Base-by-base conservation (phyloP, 2,329 filamentous ascomycete species). In the Alternaria sp. region DNA sequence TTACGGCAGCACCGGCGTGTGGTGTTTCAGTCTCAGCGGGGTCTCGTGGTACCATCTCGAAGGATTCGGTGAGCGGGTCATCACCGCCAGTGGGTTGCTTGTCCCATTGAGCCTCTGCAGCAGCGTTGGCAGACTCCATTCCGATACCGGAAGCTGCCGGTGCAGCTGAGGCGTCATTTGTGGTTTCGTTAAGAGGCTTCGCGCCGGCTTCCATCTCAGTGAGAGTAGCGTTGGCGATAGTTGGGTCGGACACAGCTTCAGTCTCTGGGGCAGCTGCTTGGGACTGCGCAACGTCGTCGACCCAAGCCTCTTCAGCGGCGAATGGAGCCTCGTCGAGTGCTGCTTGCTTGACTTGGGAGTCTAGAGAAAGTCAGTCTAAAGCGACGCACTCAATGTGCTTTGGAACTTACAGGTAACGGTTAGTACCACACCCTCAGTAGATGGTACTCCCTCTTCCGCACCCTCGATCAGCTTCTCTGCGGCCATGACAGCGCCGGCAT, bases 401-500 rank as follows among this genome's bases (percentile, higher is more conserved):
- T 12, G 11, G 57, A 38, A 82, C 89, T 78, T 83, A 94, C 92
- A 95, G 39, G 89, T 92, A 26, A 91, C 88, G 67, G 87, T 80
- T 24, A 93, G 84, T 63, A 84, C 77, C 34, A 90, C 87, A 57
- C 89, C 89, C 51, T 84, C 83, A 28, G 91, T 89, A 66, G 87
- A 89, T 65, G 82, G 80, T 2, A 91, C 88, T 60, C 83, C 83
- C 65, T 94, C 91, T 14, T 88, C 84, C 26, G 87, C 84, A 34
- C 91, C 91, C 59, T 92, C 84, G 56, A 93, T 90, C 59, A 96
- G 84, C 82, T 91, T 93, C 73, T 92, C 80, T 81, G 93, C 93
- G 57, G 90, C 87, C 54, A 86, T 82, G 24, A 95, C 91, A 51
- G 91, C 92, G 67, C 82, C 85, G 65, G 91, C 86, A 71, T 94